These are phyloP conservation scores for Sclerotinia spermophila DNA, from an alignment of 2,329 filamentous ascomycete species.

Conservation along the genomic window DNA sequence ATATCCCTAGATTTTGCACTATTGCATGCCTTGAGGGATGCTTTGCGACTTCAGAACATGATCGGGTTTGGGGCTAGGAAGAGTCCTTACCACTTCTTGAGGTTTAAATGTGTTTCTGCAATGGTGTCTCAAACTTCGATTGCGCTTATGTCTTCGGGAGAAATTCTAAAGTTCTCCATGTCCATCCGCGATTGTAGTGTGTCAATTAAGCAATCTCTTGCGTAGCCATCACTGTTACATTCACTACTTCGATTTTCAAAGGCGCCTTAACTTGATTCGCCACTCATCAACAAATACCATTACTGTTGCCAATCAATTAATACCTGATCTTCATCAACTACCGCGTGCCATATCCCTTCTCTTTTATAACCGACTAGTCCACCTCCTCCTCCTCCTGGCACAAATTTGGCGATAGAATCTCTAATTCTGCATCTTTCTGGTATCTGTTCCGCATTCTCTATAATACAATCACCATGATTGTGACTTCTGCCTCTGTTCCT, in stretches of 20 bases:
- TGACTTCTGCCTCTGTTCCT: neutral
- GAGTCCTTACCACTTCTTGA: neutral
- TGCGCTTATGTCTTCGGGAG: neutral
- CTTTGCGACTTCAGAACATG: neutral
- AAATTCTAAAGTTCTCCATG: too few relatives aligned
- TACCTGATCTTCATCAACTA: neutral
- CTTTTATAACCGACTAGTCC: neutral
- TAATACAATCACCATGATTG: neutral
- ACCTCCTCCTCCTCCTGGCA: neutral
- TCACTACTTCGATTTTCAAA: neutral
- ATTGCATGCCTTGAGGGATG: neutral
- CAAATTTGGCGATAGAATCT: slow-evolving; percentile 4
- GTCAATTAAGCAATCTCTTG: neutral
- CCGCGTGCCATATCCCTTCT: neutral
- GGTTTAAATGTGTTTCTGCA: neutral
- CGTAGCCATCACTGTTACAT: neutral
- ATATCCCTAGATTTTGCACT: neutral
- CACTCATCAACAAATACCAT: neutral
- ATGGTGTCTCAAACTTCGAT: neutral
- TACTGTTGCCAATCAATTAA: neutral
- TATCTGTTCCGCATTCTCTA: slow-evolving; percentile 7
- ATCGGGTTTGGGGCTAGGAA: neutral
- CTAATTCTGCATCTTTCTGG: neutral
- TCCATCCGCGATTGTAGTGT: neutral
- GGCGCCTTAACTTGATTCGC: neutral